Percentiles rank a stretch among this genome's conserved stretches.
phyloP scores from a whole-genome alignment of 176 grass and related monocot genomes.

The Musa troglodytarum region DNA sequence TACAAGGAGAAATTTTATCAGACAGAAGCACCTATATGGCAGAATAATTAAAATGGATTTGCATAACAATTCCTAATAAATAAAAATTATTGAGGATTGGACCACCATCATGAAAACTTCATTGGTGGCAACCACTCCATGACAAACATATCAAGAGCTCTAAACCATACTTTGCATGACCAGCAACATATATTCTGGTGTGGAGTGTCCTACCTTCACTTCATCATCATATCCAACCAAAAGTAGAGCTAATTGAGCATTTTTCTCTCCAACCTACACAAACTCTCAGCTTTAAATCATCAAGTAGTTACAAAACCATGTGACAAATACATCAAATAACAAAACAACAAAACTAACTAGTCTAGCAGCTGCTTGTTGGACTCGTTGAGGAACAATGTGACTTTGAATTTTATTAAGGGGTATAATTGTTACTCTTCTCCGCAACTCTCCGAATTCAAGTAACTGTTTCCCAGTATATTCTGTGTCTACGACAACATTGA shows the following conservation, averaged over 20 bases:
- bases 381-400: constrained; percentile 46
- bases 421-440: constrained; percentile 82
- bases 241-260: constrained; percentile 68
- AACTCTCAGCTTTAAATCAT: constrained; percentile 8
- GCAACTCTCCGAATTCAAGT: constrained; percentile 56
- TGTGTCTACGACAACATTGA: constrained; percentile 86
- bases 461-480: constrained; percentile 87
- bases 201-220: constrained; percentile 52
- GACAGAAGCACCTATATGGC: background rate
- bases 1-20: too few species aligned
- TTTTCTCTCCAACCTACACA: constrained; percentile 67
- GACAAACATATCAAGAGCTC: background rate
- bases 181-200: background rate
- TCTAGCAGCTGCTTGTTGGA: constrained; percentile 63
- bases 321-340: background rate
- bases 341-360: constrained; percentile 36
- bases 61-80: too few species aligned
- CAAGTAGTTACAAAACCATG: background rate
- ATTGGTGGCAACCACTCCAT: background rate
- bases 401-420: constrained; percentile 89
- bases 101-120: background rate
- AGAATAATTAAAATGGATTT: background rate
- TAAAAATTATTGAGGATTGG: background rate
- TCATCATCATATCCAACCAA: constrained; percentile 82
- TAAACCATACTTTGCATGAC: background rate